phyloP scores from a whole-genome alignment of 495 filamentous ascomycete species.

The Talaromyces wortmannii region DNA sequence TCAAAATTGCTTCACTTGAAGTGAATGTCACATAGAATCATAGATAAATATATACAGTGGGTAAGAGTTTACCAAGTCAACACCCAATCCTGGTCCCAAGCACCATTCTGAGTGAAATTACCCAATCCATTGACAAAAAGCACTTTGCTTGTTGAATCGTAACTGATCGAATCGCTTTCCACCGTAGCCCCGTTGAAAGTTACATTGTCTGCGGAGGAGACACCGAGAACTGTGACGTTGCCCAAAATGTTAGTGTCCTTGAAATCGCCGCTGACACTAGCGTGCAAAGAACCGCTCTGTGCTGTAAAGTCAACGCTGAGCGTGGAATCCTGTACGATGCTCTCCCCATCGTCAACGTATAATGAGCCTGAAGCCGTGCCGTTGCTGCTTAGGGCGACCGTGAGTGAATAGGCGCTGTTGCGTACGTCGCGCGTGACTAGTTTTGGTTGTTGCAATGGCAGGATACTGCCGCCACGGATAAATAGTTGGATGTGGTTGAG shows the following conservation, averaged over 20 bases:
- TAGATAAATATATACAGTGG: too few species aligned
- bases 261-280: conserved; percentile 44
- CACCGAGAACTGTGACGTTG: conserved; percentile 64
- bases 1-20: too few species aligned
- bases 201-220: conserved; percentile 26
- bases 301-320: conserved; percentile 54
- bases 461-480: conserved; percentile 60
- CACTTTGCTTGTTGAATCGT: conserved; percentile 37
- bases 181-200: conserved; percentile 43
- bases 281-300: conserved; percentile 34
- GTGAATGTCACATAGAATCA: too few species aligned
- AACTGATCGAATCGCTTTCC: conserved; percentile 32
- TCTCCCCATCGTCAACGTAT: conserved; percentile 83
- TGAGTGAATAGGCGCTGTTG: conserved; percentile 60
- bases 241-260: conserved; percentile 53
- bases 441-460: conserved; percentile 66
- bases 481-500: conserved; percentile 76
- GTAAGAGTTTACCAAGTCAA: conserved; percentile 41
- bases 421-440: conserved; percentile 62
- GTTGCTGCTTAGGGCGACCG: conserved; percentile 51
- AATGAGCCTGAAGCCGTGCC: conserved; percentile 58
- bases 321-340: conserved; percentile 49
- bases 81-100: conserved; percentile 51
- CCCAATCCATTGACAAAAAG: conserved; percentile 45
- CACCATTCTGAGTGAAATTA: conserved; percentile 41